phyloP scores from a whole-genome alignment of 345 rosid genomes.

The Carallia pectinifolia region DNA sequence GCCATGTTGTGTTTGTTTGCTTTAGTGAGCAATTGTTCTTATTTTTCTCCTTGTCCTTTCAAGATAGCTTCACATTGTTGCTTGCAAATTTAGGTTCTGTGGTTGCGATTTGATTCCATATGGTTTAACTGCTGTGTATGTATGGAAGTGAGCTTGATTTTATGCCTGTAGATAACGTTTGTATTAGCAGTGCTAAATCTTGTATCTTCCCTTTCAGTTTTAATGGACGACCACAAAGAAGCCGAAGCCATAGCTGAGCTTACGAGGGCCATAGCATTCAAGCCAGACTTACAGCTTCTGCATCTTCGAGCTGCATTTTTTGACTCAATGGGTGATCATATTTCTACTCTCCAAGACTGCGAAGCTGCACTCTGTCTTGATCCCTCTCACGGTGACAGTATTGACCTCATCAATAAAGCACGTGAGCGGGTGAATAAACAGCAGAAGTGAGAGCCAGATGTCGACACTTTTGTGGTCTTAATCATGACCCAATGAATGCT shows the following conservation, averaged over 20 bases:
- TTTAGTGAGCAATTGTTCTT: no score
- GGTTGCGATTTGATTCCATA: no score
- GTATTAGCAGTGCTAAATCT: slow-evolving; percentile 7
- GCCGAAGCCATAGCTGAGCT: slow-evolving; percentile 86
- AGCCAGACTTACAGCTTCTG: slow-evolving; percentile 88
- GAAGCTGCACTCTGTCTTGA: slow-evolving; percentile 97
- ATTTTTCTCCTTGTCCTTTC: no score
- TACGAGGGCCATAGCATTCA: slow-evolving; percentile 70
- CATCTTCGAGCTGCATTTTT: slow-evolving; percentile 93
- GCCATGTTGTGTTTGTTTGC: no score
- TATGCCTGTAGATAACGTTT: not conserved
- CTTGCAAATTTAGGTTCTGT: no score
- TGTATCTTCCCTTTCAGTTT: slow-evolving; percentile 46
- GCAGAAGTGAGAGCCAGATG: slow-evolving; percentile 31
- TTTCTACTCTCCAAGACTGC: slow-evolving; percentile 65
- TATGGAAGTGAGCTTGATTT: no score
- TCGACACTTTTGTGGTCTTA: slow-evolving; percentile 7
- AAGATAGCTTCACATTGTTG: no score
- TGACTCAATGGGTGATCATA: slow-evolving; percentile 68
- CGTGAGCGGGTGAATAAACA: slow-evolving; percentile 39
- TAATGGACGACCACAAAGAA: slow-evolving; percentile 97
- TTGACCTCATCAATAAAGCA: slow-evolving; percentile 59
- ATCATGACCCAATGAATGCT: not conserved
- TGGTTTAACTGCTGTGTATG: not conserved
- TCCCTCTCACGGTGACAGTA: slow-evolving; percentile 56